Base-by-base conservation (phyloP, 805 yeast genomes). In the Lipomyces oligophaga region DNA sequence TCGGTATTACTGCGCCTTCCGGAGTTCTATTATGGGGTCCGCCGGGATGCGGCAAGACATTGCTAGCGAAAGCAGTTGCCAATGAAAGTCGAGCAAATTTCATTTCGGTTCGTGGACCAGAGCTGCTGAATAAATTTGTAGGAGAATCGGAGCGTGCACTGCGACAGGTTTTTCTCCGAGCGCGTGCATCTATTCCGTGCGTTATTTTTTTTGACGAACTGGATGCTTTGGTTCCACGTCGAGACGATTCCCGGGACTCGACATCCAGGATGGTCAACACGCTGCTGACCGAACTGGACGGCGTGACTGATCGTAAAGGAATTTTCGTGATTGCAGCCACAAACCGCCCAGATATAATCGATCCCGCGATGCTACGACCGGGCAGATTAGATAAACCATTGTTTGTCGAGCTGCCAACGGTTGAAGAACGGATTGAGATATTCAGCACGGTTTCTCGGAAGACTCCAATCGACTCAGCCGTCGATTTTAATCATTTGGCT, bases 11-110 rank as follows among this genome's bases (percentile, higher is more conserved):
- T 44, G 96, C 97, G 0, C 97, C 97, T 2, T 88, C 96, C 0
- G 98, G 98, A 47, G 98, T 93, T 1, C 69, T 93, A 21, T 76
- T 93, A 73, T 93, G 98, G 98, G 98, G 98, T 0, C 98, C 98
- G 1, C 98, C 98, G 2, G 98, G 98, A 30, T 93, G 97, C 70
- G 98, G 98, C 75, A 93, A 93, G 63, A 93, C 98, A 0, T 72
- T 93, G 40, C 71, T 93, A 24, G 97, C 97, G 0, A 93, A 93
- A 61, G 98, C 98, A 1, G 97, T 93, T 2, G 98, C 98, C 8
- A 90, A 90, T 63, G 97, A 93, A 66, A 87, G 96, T 0, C 76
- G 94, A 43, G 97, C 97, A 10, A 93, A 93, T 63, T 93, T 93
- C 66, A 93, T 93, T 31, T 85, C 96, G 8, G 88, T 93, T 26